Evolutionary conservation across 805 yeast species (phyloP), one percentile per base, ranked within the genome.

Genomic region (Candida sithepensis): DNA sequence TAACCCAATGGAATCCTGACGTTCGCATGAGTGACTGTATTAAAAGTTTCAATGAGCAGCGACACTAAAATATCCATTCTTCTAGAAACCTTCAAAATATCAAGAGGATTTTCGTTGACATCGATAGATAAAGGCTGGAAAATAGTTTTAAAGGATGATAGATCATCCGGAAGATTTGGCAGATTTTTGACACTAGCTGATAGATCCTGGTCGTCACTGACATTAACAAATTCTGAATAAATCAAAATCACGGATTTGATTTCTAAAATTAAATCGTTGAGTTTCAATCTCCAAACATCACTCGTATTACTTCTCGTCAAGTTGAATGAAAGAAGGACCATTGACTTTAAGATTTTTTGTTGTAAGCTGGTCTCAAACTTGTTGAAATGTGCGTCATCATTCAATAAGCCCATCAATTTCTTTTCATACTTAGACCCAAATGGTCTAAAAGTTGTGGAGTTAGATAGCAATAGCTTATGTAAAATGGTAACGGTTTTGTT

Each of bases 401-500:
- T 59, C 34, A 73, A 63, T 49, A 78, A 59, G 5, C 53, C 55
- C 9, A 69, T 49, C 26, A 82, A 64, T 26, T 70, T 74, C 12
- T 60, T 64, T 55, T 82, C 81, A 53, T 78, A 79, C 56, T 81
- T 84, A 48, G 80, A 76, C 4, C 84, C 85, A 67, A 74, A 84
- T 13, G 96, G 96, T 64, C 91, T 78, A 60, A 88, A 87, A 2
- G 95, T 85, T 1, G 94, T 86, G 1, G 95, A 77, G 58, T 88
- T 85, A 47, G 76, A 69, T 37, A 66, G 61, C 30, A 85, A 68
- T 22, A 84, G 59, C 28, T 63, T 68, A 50, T 68, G 67, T 47
- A 79, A 58, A 14, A 74, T 61, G 13, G 72, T 70, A 26, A 78
- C 58, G 22, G 70, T 61, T 22, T 61, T 56, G 18, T 67, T 66